These are phyloP conservation scores for Fonsecaea pugnacius DNA, from an alignment of 2,329 filamentous ascomycete species.

Conservation along the genomic window DNA sequence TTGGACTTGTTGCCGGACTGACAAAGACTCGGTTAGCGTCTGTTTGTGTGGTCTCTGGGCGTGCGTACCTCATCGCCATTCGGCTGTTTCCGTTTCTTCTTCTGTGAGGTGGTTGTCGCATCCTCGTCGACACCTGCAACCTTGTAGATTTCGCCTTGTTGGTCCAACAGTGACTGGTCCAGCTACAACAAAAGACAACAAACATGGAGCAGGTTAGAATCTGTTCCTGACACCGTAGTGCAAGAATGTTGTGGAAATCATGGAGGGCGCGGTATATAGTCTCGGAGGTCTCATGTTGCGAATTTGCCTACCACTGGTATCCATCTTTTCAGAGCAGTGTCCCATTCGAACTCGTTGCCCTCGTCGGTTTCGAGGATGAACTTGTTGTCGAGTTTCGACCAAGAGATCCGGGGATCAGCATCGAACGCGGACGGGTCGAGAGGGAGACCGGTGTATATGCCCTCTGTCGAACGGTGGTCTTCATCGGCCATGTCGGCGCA, in stretches of 20 bases:
- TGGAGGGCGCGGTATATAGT: constrained; percentile 11
- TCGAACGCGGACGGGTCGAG: constrained; percentile 70
- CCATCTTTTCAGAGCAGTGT: constrained; percentile 73
- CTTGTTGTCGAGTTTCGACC: constrained; percentile 79
- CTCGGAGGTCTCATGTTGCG: constrained; percentile 23
- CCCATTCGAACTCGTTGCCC: constrained; percentile 83
- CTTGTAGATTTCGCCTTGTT: constrained; percentile 66
- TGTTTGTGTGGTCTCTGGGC: neutral
- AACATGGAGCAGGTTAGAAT: constrained; percentile 33
- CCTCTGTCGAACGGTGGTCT: constrained; percentile 21
- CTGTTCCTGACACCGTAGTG: constrained; percentile 28
- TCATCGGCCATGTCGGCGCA: constrained; percentile 27
- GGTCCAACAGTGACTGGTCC: constrained; percentile 63
- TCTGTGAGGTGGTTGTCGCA: constrained; percentile 47
- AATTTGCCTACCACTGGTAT: constrained; percentile 62
- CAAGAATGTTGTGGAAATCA: constrained; percentile 27
- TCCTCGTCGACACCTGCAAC: constrained; percentile 64
- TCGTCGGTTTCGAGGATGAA: constrained; percentile 84
- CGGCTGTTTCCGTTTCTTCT: constrained; percentile 59
- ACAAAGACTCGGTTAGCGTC: constrained; percentile 38
- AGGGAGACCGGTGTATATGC: constrained; percentile 48
- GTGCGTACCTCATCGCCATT: constrained; percentile 57
- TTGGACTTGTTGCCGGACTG: constrained; percentile 40
- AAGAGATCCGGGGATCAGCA: constrained; percentile 80
- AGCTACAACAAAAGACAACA: constrained; percentile 47